Conservation (phyloP, 371 early-diverging fungal species). For the Mucor piriformis region DNA sequence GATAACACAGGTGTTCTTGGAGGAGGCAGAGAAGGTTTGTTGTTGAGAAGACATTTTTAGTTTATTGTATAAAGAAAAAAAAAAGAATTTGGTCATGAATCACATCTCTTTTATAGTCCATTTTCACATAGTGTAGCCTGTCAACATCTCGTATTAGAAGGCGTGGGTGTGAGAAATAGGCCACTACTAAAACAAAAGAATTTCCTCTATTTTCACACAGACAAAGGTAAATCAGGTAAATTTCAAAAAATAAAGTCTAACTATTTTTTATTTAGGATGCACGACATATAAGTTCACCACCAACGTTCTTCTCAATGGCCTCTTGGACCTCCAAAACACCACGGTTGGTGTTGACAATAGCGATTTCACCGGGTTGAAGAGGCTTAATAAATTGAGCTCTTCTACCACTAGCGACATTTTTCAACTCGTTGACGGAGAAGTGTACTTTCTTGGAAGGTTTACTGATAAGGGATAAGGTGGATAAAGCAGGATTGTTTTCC, state of each 20-base stretch:
- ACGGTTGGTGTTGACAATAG: slow-evolving; percentile 83
- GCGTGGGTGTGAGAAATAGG: not conserved
- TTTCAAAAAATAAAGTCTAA: not conserved
- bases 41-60: slow-evolving; percentile 7
- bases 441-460: slow-evolving; percentile 84
- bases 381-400: slow-evolving; percentile 79
- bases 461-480: slow-evolving; percentile 72
- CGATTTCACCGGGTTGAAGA: slow-evolving; percentile 88
- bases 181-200: no score
- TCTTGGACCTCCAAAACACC: slow-evolving; percentile 94
- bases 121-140: no score
- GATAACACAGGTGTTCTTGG: slow-evolving; percentile 28
- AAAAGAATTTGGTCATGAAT: not conserved
- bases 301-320: slow-evolving; percentile 82
- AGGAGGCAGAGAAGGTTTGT: slow-evolving; percentile 3
- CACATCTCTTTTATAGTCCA: no score
- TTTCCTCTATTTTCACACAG: no score
- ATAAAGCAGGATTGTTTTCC: slow-evolving; percentile 81
- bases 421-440: slow-evolving; percentile 81
- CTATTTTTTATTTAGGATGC: slow-evolving; percentile 35
- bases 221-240: no score
- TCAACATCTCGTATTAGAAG: not conserved
- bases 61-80: slow-evolving; percentile 4
- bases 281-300: slow-evolving; percentile 90
- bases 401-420: slow-evolving; percentile 70